Base-by-base conservation (phyloP, 108 stramenopile species). In the Poteriospumella lacustris region DNA sequence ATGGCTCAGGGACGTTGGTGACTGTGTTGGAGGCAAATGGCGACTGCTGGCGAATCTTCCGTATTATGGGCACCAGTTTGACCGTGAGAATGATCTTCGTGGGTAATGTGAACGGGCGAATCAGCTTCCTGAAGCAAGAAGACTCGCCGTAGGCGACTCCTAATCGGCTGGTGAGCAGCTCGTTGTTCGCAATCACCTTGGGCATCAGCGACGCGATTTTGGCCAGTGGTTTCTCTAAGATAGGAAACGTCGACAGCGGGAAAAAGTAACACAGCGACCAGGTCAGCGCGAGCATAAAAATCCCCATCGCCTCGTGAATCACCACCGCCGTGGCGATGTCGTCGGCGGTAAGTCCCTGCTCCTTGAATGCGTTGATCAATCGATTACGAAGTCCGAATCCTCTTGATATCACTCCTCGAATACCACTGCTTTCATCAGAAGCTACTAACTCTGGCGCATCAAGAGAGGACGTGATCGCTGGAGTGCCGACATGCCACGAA, bases 41-140 rank as follows among this genome's bases (percentile, higher is more conserved):
- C n/a, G n/a, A n/a, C n/a, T n/a, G n/a, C n/a, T n/a, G n/a, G n/a
- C n/a, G n/a, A n/a, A n/a, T n/a, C n/a, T n/a, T n/a, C n/a, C n/a
- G n/a, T n/a, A n/a, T n/a, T n/a, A n/a, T n/a, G n/a, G n/a, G n/a
- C n/a, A 52, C 47, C 19, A 52, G 19, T 19, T 52, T 52, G 19
- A 52, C 19, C 47, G 60, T 64, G 3, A 64, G 12, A 34, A 64
- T 5, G 5, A 64, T 24, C 31, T 64, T 64, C 5, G 29, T 33
- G 5, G 60, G 60, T 64, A 64, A 64, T 3, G 60, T 64, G 36
- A 64, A 12, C 9, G 60, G 60, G 28, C 60, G 15, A 24, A 64
- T 64, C 36, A 64, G 36, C 31, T 64, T 64, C 28, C 60, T 26
- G 36, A 64, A 24, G 36, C 60, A 64, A 64, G 60, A 64, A 12